These are phyloP conservation scores for Coemansia guatemalensis DNA, from an alignment of 192 early-diverging fungal species.

Conservation along the genomic window DNA sequence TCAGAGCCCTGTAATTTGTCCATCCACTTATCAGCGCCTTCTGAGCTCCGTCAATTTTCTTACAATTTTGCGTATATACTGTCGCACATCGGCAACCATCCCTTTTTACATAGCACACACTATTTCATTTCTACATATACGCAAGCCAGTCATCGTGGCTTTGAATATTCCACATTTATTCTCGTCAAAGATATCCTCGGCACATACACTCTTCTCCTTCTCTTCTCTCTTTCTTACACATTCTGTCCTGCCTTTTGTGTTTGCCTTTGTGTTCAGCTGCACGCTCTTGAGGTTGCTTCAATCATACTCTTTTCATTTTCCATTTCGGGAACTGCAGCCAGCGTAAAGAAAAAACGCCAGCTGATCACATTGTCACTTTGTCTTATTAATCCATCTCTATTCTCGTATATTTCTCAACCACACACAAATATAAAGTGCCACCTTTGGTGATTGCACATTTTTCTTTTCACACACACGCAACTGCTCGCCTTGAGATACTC, in stretches of 20 bases:
- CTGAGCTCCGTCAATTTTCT: not conserved
- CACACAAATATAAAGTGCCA: slow-evolving; percentile 5
- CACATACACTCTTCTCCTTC: not conserved
- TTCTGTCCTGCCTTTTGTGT: not conserved
- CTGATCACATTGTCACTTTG: slow-evolving; percentile 22
- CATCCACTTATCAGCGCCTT: not conserved
- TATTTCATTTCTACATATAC: slow-evolving; percentile 1
- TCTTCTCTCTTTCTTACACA: not conserved
- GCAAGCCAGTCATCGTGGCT: not conserved
- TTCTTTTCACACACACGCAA: slow-evolving; percentile 10
- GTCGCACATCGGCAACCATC: not conserved
- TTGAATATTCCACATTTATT: not conserved
- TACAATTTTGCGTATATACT: slow-evolving; percentile 6
- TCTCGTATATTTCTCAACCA: slow-evolving; percentile 11
- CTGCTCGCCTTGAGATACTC: not conserved
- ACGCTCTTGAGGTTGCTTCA: not conserved
- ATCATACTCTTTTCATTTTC: slow-evolving; percentile 5
- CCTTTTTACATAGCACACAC: not conserved
- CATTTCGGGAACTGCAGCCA: slow-evolving; percentile 16
- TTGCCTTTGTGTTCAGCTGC: slow-evolving; percentile 4
- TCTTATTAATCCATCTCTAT: slow-evolving; percentile 21
- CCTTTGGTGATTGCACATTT: slow-evolving; percentile 7
- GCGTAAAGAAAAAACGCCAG: slow-evolving; percentile 17
- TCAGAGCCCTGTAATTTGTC: not conserved
- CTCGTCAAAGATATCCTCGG: not conserved